Evolutionary conservation across 129 eudicot species (phyloP), one percentile per base, ranked within the genome.

Genomic region (Smallanthus sonchifolius): DNA sequence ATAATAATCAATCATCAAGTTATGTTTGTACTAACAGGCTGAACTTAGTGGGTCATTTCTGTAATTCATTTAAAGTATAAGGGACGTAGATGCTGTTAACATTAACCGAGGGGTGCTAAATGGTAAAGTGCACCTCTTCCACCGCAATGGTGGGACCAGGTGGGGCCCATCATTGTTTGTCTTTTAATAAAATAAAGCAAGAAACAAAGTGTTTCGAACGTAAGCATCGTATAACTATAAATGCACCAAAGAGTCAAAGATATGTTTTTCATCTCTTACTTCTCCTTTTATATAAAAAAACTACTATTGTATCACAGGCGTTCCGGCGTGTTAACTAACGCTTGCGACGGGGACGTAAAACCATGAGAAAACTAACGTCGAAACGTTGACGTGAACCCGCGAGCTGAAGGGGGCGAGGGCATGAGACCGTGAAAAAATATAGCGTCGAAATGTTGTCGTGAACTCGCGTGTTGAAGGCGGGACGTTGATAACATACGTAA

Each of bases 141-240:
- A 36, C 65, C 65, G 44, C 15, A 32, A 47, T 4, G 57, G 74
- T 70, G 64, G 75, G 73, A n/a, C 59, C 73, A 45, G 0, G 15
- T 32, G 62, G 62, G 40, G 75, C 65, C 65, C 51, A 65, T 70
- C 65, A 70, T 52, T 38, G 20, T 52, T 70, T 70, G 75, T 70
- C 65, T 70, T 70, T 65, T 70, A 70, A 37, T 37, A 54, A 52
- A 52, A 52, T 52, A 17, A 70, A 36, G 65, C 17, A 70, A 70
- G 61, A 36, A 70, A 6, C 36, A 35, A 52, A 52, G 48, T 51
- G 36, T 70, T 14, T 34, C 64, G 4, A 45, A 45, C 64, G 75
- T 70, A 51, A 52, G 75, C 64, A 51, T 54, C 7, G 75, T 28
- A 70, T 36, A 70, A 37, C 64, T 28, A 70, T 36, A 70, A 37